Evolutionary conservation across 2,329 filamentous ascomycete species (phyloP).

Genomic region (Fusarium sp.): DNA sequence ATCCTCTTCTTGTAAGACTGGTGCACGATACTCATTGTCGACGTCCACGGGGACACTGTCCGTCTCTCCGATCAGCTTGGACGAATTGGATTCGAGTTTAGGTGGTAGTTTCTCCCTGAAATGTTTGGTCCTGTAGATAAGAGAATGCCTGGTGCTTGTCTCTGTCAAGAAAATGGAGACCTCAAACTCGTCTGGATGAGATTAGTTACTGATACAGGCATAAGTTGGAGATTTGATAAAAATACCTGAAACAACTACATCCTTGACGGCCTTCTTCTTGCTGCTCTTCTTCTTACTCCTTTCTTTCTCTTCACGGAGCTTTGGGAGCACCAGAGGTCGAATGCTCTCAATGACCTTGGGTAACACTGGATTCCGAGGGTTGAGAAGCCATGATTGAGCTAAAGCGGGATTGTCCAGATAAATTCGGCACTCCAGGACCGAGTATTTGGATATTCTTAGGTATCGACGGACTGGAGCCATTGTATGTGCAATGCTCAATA

Average conservation of each 20-base stretch:
- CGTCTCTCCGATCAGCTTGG: constrained; percentile 71
- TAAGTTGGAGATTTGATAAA: neutral
- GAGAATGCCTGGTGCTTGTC: constrained; percentile 84
- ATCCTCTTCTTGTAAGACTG: constrained; percentile 67
- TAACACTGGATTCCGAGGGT: constrained; percentile 81
- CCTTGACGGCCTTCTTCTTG: constrained; percentile 87
- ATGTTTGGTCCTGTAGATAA: constrained; percentile 88
- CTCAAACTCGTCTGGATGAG: constrained; percentile 86
- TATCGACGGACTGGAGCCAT: constrained; percentile 95
- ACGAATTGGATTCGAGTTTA: constrained; percentile 73
- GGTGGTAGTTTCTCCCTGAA: constrained; percentile 73
- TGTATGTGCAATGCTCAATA: constrained; percentile 2
- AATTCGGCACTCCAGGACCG: constrained; percentile 95
- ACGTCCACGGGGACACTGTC: constrained; percentile 69
- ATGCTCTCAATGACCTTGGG: constrained; percentile 88
- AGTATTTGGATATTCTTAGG: constrained; percentile 91
- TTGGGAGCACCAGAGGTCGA: constrained; percentile 88
- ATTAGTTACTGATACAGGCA: constrained; percentile 33
- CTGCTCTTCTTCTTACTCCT: constrained; percentile 72
- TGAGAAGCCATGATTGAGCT: constrained; percentile 86
- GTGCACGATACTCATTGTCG: constrained; percentile 58
- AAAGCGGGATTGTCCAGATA: constrained; percentile 94
- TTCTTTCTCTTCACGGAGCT: constrained; percentile 88
- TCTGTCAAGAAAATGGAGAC: constrained; percentile 95
- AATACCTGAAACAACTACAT: constrained; percentile 84